phyloP scores from a whole-genome alignment of 441 rosid species.

The Arabidopsis hybrid region DNA sequence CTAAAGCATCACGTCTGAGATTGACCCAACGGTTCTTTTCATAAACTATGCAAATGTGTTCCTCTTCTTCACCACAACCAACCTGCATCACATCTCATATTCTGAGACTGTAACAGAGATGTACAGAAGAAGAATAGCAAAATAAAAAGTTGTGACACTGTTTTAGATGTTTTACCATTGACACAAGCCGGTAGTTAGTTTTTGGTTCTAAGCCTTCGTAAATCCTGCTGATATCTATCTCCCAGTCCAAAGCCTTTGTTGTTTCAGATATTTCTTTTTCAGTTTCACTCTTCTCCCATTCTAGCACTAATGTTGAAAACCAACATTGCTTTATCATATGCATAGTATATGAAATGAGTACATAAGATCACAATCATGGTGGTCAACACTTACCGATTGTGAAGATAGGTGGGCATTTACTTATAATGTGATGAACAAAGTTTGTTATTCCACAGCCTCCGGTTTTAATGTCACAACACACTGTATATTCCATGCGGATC shows the following conservation, averaged over 20 bases:
- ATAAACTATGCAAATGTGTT: not conserved
- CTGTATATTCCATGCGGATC: not conserved
- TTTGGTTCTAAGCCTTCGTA: not conserved
- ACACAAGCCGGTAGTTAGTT: not conserved
- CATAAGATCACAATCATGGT: not conserved
- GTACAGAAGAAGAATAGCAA: not conserved
- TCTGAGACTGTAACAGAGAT: not conserved
- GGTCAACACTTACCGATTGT: conserved; percentile 29
- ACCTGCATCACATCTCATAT: not conserved
- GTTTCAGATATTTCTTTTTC: conserved; percentile 1
- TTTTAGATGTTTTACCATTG: conserved; percentile 4
- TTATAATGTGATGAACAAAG: conserved; percentile 24
- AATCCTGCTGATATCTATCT: conserved; percentile 11
- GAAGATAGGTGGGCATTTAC: conserved; percentile 27
- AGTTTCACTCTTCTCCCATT: conserved; percentile 9
- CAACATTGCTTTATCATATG: conserved; percentile 4
- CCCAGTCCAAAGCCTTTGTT: not conserved
- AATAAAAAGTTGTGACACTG: not conserved
- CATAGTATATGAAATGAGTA: not conserved
- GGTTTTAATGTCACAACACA: conserved; percentile 30
- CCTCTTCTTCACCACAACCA: not conserved
- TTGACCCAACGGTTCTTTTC: conserved; percentile 5
- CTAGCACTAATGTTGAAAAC: not conserved
- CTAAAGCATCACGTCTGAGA: not conserved
- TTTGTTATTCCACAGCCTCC: conserved; percentile 40